Conservation (phyloP, 257 asterid species). For the Leptodermis oblonga region DNA sequence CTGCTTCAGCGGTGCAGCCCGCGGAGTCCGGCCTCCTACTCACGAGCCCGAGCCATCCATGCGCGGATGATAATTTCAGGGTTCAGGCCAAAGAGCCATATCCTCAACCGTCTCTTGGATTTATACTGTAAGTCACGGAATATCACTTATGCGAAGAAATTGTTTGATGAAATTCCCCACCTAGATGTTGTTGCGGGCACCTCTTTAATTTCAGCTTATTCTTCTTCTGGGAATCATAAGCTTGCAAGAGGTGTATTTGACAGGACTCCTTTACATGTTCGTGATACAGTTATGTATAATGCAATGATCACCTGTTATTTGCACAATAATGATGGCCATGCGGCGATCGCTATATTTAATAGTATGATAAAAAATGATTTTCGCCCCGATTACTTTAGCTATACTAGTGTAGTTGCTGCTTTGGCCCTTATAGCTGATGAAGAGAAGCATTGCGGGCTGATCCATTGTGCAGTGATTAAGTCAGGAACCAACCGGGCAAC, state of each 20-base stretch:
- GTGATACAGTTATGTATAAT: slow-evolving; percentile 11
- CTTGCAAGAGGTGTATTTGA: slow-evolving; percentile 11
- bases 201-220: slow-evolving; percentile 9
- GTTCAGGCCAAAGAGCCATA: slow-evolving; percentile 14
- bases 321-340: slow-evolving; percentile 9
- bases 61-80: slow-evolving; percentile 9
- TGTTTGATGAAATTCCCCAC: slow-evolving; percentile 15
- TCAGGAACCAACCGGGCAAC: slow-evolving; percentile 3
- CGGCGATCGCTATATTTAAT: slow-evolving; percentile 3
- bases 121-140: not conserved
- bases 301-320: slow-evolving; percentile 16
- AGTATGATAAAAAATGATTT: not conserved
- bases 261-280: not conserved
- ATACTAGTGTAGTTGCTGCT: slow-evolving; percentile 4
- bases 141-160: slow-evolving; percentile 2
- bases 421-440: slow-evolving; percentile 6
- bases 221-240: slow-evolving; percentile 4
- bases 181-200: slow-evolving; percentile 10
- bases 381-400: slow-evolving; percentile 7
- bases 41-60: slow-evolving; percentile 4
- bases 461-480: slow-evolving; percentile 9
- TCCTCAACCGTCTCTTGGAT: slow-evolving; percentile 7
- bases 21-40: not conserved
- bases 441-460: slow-evolving; percentile 12
- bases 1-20: slow-evolving; percentile 10